Percentiles rank a stretch among this genome's conserved stretches.
Conservation (phyloP, 345 rosid species). For the Theobroma cacao region DNA sequence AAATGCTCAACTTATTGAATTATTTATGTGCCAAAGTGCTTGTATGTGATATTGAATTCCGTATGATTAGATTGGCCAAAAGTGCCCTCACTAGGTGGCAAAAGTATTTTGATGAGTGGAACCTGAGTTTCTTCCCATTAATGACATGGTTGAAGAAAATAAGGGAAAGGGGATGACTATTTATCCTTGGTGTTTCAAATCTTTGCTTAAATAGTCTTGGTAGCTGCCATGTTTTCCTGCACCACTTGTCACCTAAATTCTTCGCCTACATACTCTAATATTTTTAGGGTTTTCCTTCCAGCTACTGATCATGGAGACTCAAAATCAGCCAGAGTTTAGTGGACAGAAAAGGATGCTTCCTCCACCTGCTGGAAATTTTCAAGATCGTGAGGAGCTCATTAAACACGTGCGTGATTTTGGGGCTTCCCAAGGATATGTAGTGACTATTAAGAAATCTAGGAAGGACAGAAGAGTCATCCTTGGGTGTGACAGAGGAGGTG, state of each 20-base stretch:
- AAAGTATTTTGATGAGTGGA: not conserved
- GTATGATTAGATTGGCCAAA: not conserved
- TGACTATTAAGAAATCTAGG: constrained; percentile 48
- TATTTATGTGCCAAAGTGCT: not conserved
- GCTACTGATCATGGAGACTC: constrained; percentile 19
- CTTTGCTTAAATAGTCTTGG: not conserved
- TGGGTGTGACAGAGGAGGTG: constrained; percentile 54
- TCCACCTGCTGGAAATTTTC: constrained; percentile 35
- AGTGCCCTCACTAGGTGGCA: not conserved
- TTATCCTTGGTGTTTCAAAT: not conserved
- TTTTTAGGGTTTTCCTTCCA: constrained; percentile 9
- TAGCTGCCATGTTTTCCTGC: not conserved
- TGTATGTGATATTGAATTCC: not conserved
- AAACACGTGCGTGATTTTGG: constrained; percentile 42
- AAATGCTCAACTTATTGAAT: not conserved
- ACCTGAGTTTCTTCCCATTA: not conserved
- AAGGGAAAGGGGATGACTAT: not conserved
- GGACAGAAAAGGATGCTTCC: constrained; percentile 38
- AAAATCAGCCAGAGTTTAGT: constrained; percentile 18
- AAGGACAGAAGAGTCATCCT: constrained; percentile 48
- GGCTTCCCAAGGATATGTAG: constrained; percentile 45
- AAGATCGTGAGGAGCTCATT: constrained; percentile 42
- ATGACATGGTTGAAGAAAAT: not conserved
- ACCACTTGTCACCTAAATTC: not conserved
- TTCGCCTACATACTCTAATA: not conserved